A percentile compares a stretch with the other conserved stretches of the same genome.
Evolutionary conservation across 2,329 filamentous ascomycete genomes (phyloP).

Genomic region (Fusarium goolgardi): DNA sequence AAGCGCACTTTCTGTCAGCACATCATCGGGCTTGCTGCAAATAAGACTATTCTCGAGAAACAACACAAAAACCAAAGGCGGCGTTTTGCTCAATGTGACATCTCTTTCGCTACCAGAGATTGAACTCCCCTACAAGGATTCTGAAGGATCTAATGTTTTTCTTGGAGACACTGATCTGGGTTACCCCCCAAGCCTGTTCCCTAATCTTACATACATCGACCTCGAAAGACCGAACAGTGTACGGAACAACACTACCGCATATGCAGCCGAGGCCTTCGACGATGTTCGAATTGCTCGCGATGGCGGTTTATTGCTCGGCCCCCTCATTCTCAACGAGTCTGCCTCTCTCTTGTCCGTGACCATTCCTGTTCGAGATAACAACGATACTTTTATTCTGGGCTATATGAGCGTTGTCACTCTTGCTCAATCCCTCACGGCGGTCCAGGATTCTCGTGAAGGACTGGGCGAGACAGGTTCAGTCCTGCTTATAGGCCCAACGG

Average conservation of each 20-base stretch:
- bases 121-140: constrained; percentile 68
- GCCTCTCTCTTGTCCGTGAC: constrained; percentile 85
- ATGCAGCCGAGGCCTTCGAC: constrained; percentile 62
- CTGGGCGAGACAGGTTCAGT: constrained; percentile 76
- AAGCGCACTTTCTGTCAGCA: constrained; percentile 74
- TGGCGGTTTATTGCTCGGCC: constrained; percentile 78
- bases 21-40: constrained; percentile 72
- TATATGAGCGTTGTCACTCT: constrained; percentile 86
- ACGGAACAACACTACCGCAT: constrained; percentile 56
- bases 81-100: constrained; percentile 73
- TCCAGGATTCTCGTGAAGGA: constrained; percentile 74
- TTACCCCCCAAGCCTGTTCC: constrained; percentile 79
- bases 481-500: constrained; percentile 75
- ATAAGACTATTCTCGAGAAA: constrained; percentile 79
- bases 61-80: constrained; percentile 64
- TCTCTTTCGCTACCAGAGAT: constrained; percentile 62
- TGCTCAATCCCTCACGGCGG: constrained; percentile 70
- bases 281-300: constrained; percentile 62
- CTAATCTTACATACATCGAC: constrained; percentile 76
- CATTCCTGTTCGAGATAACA: constrained; percentile 76
- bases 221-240: constrained; percentile 56
- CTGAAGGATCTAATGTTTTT: constrained; percentile 68
- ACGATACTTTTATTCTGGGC: constrained; percentile 73
- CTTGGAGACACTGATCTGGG: constrained; percentile 73
- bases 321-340: constrained; percentile 75